Conservation (phyloP, 2,329 filamentous ascomycete species). For the Cytospora leucostoma region DNA sequence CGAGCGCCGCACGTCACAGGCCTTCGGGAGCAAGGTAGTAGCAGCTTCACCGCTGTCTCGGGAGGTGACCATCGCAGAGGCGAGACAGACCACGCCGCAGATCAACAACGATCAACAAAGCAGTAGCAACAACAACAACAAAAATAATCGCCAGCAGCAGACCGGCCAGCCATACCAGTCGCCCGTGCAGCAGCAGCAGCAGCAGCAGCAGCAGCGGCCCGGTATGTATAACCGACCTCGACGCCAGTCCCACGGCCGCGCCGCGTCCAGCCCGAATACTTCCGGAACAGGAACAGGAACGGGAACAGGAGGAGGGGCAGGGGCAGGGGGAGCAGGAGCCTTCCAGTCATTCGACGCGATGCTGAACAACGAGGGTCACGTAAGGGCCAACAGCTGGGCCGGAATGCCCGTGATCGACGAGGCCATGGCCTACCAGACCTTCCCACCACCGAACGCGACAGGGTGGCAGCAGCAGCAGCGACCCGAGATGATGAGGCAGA, state of each 20-base stretch:
- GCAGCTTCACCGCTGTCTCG: constrained; percentile 21
- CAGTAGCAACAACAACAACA: constrained; percentile 5
- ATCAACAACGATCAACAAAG: constrained; percentile 4
- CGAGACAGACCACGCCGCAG: constrained; percentile 11
- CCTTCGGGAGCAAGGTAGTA: constrained; percentile 18
- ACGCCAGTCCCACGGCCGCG: constrained; percentile 33
- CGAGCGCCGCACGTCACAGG: constrained; percentile 19
- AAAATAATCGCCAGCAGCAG: constrained; percentile 1
- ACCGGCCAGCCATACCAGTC: neutral
- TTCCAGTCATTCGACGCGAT: constrained; percentile 44
- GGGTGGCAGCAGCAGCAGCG: constrained; percentile 14
- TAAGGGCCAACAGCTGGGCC: constrained; percentile 33
- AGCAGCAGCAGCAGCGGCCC: constrained; percentile 13
- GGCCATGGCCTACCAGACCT: constrained; percentile 5
- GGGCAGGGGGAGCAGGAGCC: constrained; percentile 15
- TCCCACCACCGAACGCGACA: constrained; percentile 10
- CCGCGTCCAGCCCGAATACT: constrained; percentile 4
- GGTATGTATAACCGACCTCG: constrained; percentile 31
- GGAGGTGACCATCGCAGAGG: constrained; percentile 5
- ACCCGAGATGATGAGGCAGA: constrained; percentile 34
- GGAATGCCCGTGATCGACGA: constrained; percentile 35
- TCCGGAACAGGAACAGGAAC: neutral
- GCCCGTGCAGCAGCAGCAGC: too few species aligned
- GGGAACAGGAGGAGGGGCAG: neutral
- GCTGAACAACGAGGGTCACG: constrained; percentile 27